These are phyloP conservation scores for Paraconiothyrium sp. DNA, from an alignment of 2,329 filamentous ascomycete genomes.

Conservation along the genomic window DNA sequence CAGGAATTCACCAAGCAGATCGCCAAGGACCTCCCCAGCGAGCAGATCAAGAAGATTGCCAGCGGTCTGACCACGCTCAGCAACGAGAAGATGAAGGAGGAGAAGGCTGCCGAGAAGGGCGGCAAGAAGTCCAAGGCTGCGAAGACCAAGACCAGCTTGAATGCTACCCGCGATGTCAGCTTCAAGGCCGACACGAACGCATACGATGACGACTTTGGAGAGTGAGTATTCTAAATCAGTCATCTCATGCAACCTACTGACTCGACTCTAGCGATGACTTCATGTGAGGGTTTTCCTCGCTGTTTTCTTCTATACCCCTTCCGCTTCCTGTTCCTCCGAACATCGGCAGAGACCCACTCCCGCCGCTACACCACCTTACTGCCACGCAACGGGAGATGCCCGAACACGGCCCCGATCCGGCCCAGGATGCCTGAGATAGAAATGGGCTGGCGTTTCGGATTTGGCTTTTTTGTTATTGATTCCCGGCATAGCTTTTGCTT, in stretches of 20 bases:
- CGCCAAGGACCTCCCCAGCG: slow-evolving; percentile 84
- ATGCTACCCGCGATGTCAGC: slow-evolving; percentile 68
- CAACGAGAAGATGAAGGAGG: slow-evolving; percentile 99
- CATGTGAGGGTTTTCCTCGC: slow-evolving; percentile 40
- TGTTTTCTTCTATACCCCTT: neutral
- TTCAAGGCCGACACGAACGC: slow-evolving; percentile 73
- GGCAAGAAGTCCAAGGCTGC: slow-evolving; percentile 97
- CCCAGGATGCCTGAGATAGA: neutral
- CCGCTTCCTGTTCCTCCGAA: slow-evolving; percentile 16
- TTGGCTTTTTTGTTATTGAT: slow-evolving; percentile 7
- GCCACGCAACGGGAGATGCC: neutral
- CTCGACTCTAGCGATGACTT: slow-evolving; percentile 46
- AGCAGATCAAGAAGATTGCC: slow-evolving; percentile 96
- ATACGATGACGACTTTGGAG: slow-evolving; percentile 88
- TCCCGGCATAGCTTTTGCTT: slow-evolving; percentile 14
- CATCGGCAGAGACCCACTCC: slow-evolving; percentile 19
- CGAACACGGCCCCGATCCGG: neutral
- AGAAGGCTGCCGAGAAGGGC: slow-evolving; percentile 92
- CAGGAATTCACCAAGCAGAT: slow-evolving; percentile 91
- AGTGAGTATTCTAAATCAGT: slow-evolving; percentile 66
- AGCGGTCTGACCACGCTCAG: slow-evolving; percentile 86
- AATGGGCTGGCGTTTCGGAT: slow-evolving; percentile 19
- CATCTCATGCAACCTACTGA: slow-evolving; percentile 27
- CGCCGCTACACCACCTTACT: slow-evolving; percentile 19
- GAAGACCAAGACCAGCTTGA: slow-evolving; percentile 90